Conservation (phyloP, 495 filamentous ascomycete species). For the Amniculicola lignicola region DNA sequence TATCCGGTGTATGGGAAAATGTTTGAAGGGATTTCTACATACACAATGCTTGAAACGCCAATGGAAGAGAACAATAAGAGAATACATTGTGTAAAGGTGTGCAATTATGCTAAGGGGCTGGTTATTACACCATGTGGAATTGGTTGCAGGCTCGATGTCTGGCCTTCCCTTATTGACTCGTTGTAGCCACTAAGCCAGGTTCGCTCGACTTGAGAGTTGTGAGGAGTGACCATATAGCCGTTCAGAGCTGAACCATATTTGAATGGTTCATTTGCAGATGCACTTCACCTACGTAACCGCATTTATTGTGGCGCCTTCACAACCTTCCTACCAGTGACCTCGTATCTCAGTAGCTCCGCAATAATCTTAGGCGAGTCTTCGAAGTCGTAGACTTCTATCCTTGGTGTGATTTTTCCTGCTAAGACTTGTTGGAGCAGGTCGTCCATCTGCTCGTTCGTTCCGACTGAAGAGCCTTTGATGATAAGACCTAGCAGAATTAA, state of each 20-base stretch:
- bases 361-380: conserved; percentile 23
- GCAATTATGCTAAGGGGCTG: too few species aligned
- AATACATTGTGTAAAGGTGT: too few species aligned
- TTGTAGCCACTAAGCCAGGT: neutral
- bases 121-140: too few species aligned
- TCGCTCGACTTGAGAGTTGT: neutral
- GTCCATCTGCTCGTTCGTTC: conserved; percentile 26
- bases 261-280: neutral
- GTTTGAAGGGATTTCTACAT: too few species aligned
- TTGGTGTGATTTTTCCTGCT: conserved; percentile 25
- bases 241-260: neutral
- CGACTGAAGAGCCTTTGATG: conserved; percentile 29
- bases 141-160: too few species aligned
- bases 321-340: conserved; percentile 28
- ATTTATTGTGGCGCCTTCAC: conserved; percentile 19
- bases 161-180: too few species aligned
- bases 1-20: too few species aligned
- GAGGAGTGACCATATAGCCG: neutral
- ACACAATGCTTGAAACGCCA: too few species aligned
- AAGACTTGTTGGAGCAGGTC: conserved; percentile 26
- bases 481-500: conserved; percentile 20
- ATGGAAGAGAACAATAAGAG: too few species aligned
- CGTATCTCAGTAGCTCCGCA: conserved; percentile 25
- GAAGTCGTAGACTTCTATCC: conserved; percentile 33
- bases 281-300: neutral